Evolutionary conservation across 148 eudicot genomes (phyloP).

Genomic region (Rhododendron vialii): DNA sequence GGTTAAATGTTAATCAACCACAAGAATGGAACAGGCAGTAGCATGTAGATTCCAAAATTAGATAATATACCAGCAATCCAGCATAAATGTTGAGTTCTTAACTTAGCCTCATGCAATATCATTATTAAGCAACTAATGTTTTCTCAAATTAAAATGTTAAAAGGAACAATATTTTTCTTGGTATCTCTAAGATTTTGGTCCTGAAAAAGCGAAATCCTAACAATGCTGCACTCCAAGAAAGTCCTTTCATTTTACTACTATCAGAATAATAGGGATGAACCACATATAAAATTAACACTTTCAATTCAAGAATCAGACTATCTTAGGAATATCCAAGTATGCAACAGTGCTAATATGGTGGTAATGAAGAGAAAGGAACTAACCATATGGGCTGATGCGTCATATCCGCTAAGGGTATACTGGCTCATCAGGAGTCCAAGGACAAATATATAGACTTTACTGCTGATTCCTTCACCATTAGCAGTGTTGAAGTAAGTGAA

Average conservation of each 20-base stretch:
- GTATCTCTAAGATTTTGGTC: not conserved
- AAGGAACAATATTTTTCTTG: not conserved
- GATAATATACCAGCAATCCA: not conserved
- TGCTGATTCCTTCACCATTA: conserved; percentile 59
- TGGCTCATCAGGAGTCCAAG: conserved; percentile 97
- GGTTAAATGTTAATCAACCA: not conserved
- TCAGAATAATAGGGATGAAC: not conserved
- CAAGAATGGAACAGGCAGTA: not conserved
- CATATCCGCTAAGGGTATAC: conserved; percentile 83
- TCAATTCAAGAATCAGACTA: not conserved
- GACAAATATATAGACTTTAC: conserved; percentile 67
- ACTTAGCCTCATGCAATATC: not conserved
- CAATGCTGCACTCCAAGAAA: not conserved
- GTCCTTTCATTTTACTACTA: not conserved
- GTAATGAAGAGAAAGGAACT: conserved; percentile 10
- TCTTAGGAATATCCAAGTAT: not conserved
- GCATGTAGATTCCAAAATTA: not conserved
- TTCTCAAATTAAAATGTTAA: not conserved
- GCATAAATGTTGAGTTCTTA: not conserved
- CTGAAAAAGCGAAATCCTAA: not conserved
- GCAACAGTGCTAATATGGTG: not conserved
- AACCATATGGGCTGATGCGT: conserved; percentile 99
- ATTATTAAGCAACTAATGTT: not conserved
- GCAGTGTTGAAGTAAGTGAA: conserved; percentile 90
- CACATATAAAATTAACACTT: not conserved